Conservation (phyloP, 78 protist species). For the Cavenderia fasciculata region DNA sequence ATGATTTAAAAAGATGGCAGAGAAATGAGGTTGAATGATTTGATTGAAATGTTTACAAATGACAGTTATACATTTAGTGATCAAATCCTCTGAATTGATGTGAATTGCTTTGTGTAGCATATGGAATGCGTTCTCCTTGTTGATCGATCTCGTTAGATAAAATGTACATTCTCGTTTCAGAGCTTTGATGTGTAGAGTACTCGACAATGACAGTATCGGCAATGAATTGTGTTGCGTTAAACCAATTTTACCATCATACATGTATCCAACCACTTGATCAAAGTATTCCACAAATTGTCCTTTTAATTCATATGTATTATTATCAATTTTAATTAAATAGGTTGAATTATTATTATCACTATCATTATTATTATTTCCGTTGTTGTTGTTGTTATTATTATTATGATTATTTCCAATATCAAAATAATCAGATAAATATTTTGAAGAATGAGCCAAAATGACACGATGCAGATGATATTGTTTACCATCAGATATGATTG, state of each 20-base stretch:
- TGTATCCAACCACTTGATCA: slow-evolving; percentile 36
- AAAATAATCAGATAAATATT: slow-evolving; percentile 55
- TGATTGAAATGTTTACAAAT: slow-evolving; percentile 76
- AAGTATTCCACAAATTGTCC: slow-evolving; percentile 46
- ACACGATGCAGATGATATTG: slow-evolving; percentile 64
- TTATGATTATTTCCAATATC: background rate
- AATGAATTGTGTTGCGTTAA: slow-evolving; percentile 38
- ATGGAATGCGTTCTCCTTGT: slow-evolving; percentile 44
- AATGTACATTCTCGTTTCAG: slow-evolving; percentile 34
- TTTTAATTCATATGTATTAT: slow-evolving; percentile 37
- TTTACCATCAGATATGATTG: slow-evolving; percentile 19
- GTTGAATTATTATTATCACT: background rate
- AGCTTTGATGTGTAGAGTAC: slow-evolving; percentile 31
- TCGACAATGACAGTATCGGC: slow-evolving; percentile 42
- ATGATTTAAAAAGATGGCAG: background rate
- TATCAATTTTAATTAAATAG: slow-evolving; percentile 3
- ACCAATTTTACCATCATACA: slow-evolving; percentile 52
- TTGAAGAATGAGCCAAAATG: slow-evolving; percentile 65
- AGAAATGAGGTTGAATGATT: slow-evolving; percentile 34
- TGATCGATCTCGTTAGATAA: slow-evolving; percentile 47
- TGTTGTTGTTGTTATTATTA: slow-evolving; percentile 7
- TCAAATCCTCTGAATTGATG: slow-evolving; percentile 56
- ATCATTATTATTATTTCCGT: background rate
- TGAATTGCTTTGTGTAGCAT: slow-evolving; percentile 70
- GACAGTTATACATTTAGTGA: slow-evolving; percentile 64